Conservation (phyloP, 768 basidiomycete species). For the Psilocybe azurescens region DNA sequence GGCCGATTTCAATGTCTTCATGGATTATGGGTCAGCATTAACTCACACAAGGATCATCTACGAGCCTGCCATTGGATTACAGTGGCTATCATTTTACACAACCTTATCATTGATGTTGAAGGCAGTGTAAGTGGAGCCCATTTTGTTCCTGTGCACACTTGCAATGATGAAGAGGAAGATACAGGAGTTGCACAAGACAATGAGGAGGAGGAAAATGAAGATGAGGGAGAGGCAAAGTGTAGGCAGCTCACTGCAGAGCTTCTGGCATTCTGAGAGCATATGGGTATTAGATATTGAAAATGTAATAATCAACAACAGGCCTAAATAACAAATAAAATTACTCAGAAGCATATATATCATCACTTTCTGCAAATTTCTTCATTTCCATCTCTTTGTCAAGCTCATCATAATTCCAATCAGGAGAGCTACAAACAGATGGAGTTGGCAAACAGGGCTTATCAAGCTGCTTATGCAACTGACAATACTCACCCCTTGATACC, state of each 20-base stretch:
- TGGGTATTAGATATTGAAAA: no score
- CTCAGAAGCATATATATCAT: no score
- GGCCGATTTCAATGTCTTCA: constrained; percentile 37
- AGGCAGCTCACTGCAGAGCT: not conserved
- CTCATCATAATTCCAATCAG: no score
- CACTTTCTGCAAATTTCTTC: no score
- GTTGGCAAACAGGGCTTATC: no score
- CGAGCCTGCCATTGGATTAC: constrained; percentile 34
- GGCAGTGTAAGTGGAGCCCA: constrained; percentile 20
- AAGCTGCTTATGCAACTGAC: no score
- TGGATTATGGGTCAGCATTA: constrained; percentile 35
- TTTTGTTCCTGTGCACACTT: constrained; percentile 16
- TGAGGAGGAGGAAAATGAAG: not conserved
- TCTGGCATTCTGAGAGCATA: not conserved
- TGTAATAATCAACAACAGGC: no score
- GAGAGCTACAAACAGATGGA: no score
- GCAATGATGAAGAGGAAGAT: constrained; percentile 2
- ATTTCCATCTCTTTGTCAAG: no score
- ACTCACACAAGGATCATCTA: constrained; percentile 30
- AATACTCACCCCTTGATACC: no score
- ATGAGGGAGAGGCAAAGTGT: not conserved
- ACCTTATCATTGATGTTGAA: constrained; percentile 38
- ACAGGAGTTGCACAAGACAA: constrained; percentile 2
- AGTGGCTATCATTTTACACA: constrained; percentile 39
- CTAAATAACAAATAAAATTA: no score